A percentile compares a stretch with the other conserved stretches of the same genome.
phyloP scores from a whole-genome alignment of 2,329 filamentous ascomycete species.

The Aspergillus tubingensis region DNA sequence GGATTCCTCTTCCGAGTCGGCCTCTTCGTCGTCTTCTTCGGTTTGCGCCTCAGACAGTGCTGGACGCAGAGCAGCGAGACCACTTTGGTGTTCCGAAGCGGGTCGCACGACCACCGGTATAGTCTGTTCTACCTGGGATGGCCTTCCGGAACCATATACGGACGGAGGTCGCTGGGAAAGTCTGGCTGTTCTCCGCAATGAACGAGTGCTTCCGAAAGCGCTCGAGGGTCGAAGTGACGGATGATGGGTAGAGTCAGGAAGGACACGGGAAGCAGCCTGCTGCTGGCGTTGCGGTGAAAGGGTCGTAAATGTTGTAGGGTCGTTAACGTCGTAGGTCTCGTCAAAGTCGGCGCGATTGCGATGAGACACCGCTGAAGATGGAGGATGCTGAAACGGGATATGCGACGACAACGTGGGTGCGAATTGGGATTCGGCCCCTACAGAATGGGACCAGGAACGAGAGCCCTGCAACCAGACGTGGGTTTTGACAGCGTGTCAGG shows the following conservation, averaged over 20 bases:
- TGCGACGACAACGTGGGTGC: constrained; percentile 36
- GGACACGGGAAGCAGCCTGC: constrained; percentile 43
- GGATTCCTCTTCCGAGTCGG: constrained; percentile 34
- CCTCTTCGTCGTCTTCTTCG: constrained; percentile 29
- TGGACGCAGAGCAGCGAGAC: constrained; percentile 28
- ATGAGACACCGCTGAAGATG: constrained; percentile 47
- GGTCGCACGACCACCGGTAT: constrained; percentile 31
- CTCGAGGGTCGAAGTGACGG: constrained; percentile 52
- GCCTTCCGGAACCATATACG: constrained; percentile 42
- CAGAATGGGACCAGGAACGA: constrained; percentile 1
- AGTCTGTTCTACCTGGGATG: constrained; percentile 28
- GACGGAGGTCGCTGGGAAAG: constrained; percentile 47
- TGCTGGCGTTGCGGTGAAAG: constrained; percentile 50
- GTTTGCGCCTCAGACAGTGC: constrained; percentile 38
- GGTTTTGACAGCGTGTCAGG: constrained; percentile 12
- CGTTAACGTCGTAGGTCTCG: constrained; percentile 58
- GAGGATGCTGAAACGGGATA: constrained; percentile 22
- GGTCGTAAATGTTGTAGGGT: constrained; percentile 48
- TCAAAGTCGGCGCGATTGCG: constrained; percentile 46
- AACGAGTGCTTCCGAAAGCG: constrained; percentile 54
- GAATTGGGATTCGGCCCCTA: constrained; percentile 17
- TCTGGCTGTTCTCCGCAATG: constrained; percentile 55
- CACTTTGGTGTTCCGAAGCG: constrained; percentile 20
- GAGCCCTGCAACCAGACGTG: background rate
- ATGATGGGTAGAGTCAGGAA: constrained; percentile 47